Evolutionary conservation across 768 basidiomycete genomes (phyloP).

Genomic region (Candolleomyces efflorescens): DNA sequence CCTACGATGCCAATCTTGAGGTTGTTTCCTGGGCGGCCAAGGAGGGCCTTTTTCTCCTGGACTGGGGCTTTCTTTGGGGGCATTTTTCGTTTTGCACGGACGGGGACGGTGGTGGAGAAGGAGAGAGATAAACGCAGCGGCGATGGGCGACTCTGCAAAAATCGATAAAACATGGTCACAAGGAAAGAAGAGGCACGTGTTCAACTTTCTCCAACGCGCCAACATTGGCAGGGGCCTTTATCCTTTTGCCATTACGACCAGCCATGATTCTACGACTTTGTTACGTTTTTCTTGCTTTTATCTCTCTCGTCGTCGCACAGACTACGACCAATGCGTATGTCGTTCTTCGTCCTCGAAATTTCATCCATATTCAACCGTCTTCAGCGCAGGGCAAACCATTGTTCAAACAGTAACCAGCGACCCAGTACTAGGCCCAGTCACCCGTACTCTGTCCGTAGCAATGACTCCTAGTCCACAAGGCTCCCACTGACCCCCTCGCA

Average conservation of each 20-base stretch:
- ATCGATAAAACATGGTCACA: conserved; percentile 22
- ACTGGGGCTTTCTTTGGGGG: conserved; percentile 82
- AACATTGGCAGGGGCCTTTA: too few relatives aligned
- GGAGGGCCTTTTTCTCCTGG: conserved; percentile 78
- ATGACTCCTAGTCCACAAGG: not conserved
- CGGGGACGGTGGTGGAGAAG: conserved; percentile 32
- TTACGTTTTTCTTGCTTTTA: conserved; percentile 15
- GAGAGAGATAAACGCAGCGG: conserved; percentile 18
- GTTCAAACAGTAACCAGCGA: conserved; percentile 44
- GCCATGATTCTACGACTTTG: conserved; percentile 17
- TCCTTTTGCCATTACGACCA: not conserved
- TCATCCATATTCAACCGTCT: not conserved
- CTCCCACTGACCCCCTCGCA: conserved; percentile 20
- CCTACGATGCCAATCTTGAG: conserved; percentile 99
- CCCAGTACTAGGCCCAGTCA: conserved; percentile 33
- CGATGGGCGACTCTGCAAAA: conserved; percentile 10
- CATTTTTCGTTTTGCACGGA: conserved; percentile 65
- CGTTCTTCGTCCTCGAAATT: not conserved
- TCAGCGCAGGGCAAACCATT: conserved; percentile 45
- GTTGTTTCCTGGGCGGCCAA: conserved; percentile 95
- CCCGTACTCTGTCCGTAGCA: conserved; percentile 36
- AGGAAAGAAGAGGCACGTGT: conserved; percentile 10
- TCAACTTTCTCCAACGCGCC: not conserved
- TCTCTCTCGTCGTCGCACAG: conserved; percentile 35
- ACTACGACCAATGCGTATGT: conserved; percentile 45